Evolutionary conservation across 106 monocot genomes (phyloP).

Genomic region (Dioscorea dumetorum): DNA sequence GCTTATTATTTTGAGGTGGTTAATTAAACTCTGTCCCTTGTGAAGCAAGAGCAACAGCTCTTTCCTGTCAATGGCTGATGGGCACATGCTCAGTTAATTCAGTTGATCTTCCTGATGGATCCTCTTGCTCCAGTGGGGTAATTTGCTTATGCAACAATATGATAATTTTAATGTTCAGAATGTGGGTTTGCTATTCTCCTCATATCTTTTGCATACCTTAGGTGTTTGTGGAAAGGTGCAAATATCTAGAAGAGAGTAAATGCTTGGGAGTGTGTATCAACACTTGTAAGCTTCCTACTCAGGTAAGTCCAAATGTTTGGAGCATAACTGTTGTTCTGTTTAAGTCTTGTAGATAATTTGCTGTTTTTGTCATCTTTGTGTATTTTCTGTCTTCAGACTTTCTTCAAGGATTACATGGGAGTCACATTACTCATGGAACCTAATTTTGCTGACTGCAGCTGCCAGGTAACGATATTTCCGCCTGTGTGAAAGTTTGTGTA

Average conservation of each 20-base stretch:
- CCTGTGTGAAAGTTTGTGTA: no score
- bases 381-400: constrained; percentile 40
- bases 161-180: no score
- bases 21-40: background rate
- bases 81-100: constrained; percentile 78
- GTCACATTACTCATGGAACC: constrained; percentile 94
- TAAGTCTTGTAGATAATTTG: no score
- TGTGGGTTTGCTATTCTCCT: background rate
- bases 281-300: constrained; percentile 92
- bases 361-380: background rate
- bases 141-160: background rate
- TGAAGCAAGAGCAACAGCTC: constrained; percentile 86
- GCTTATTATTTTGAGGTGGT: no score
- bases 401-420: constrained; percentile 87
- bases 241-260: constrained; percentile 92
- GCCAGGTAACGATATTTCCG: constrained; percentile 46
- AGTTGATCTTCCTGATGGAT: constrained; percentile 75
- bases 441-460: constrained; percentile 87
- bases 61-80: constrained; percentile 97
- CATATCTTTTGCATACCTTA: constrained; percentile 13
- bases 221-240: constrained; percentile 92
- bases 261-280: constrained; percentile 88
- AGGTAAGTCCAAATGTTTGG: constrained; percentile 31
- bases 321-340: no score
- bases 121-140: constrained; percentile 81